A percentile compares a stretch with the other conserved stretches of the same genome.
These are phyloP conservation scores for Linderniella brevidens DNA, from an alignment of 257 asterid genomes.

Conservation along the genomic window DNA sequence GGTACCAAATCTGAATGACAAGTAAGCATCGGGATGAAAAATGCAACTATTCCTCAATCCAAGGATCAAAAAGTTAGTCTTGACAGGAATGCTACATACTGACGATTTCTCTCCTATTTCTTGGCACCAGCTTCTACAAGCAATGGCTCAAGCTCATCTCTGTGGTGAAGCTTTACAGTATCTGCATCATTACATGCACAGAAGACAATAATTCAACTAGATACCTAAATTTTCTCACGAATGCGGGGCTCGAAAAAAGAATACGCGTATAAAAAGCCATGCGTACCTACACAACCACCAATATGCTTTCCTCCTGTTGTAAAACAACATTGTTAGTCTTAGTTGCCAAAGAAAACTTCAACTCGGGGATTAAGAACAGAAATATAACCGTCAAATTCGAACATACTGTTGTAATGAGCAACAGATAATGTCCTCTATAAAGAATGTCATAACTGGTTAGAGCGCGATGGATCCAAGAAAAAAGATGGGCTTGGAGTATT, in stretches of 20 bases:
- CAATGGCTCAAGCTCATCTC: slow-evolving; percentile 55
- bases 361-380: background rate
- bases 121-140: slow-evolving; percentile 36
- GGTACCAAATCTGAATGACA: too few relatives aligned
- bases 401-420: background rate
- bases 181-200: slow-evolving; percentile 22
- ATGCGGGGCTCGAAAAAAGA: background rate
- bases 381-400: background rate
- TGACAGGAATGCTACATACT: too few relatives aligned
- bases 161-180: slow-evolving; percentile 38
- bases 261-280: background rate
- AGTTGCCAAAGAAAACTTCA: background rate
- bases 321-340: slow-evolving; percentile 8
- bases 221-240: background rate
- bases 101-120: slow-evolving; percentile 13
- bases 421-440: too few relatives aligned
- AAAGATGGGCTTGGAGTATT: background rate
- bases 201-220: background rate
- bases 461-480: too few relatives aligned
- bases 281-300: slow-evolving; percentile 85
- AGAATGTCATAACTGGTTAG: too few relatives aligned
- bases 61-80: slow-evolving; percentile 4
- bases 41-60: too few relatives aligned
- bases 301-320: slow-evolving; percentile 69
- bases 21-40: too few relatives aligned